Percentiles rank a stretch among this genome's conserved stretches.
Conservation (phyloP, 495 filamentous ascomycete species). For the Xylaria longipes region DNA sequence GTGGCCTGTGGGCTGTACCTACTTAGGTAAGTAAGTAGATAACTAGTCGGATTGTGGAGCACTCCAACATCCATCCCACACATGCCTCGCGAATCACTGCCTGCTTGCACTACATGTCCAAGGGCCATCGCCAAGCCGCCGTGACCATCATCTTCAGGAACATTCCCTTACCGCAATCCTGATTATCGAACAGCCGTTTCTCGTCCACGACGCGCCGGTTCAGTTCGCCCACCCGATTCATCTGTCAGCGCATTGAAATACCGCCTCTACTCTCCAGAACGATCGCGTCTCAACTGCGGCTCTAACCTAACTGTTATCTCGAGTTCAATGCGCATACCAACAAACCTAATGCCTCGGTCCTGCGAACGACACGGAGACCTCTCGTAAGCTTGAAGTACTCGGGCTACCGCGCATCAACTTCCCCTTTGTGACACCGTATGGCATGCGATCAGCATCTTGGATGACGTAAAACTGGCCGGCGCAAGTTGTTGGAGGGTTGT, state of each 20-base stretch:
- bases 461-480: constrained; percentile 35
- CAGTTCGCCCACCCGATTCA: not conserved
- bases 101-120: not conserved
- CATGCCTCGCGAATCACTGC: constrained; percentile 22
- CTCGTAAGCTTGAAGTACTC: not conserved
- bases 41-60: constrained; percentile 3
- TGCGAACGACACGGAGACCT: not conserved
- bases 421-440: not conserved
- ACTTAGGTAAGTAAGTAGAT: too few relatives aligned
- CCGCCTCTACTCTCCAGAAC: not conserved
- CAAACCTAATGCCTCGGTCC: constrained; percentile 3
- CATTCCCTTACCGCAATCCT: not conserved
- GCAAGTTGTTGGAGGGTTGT: constrained; percentile 29
- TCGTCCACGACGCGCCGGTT: constrained; percentile 30
- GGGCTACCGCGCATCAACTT: not conserved
- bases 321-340: constrained; percentile 20
- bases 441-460: constrained; percentile 34
- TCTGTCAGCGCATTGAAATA: not conserved
- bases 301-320: not conserved
- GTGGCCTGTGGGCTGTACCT: not conserved
- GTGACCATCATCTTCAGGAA: constrained; percentile 2
- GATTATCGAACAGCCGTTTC: not conserved
- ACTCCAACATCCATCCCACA: constrained; percentile 1
- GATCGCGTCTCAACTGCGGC: constrained; percentile 23
- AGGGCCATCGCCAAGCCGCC: constrained; percentile 17